Evolutionary conservation across 176 grass and related monocot species (phyloP).

Genomic region (bread wheat (Triticum aestivum)): IWGSC_CS_RefSeq_v2.1 NC_057796.1:282591541-282592040

Average conservation of each 20-base stretch:
- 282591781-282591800: neutral
- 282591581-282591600: neutral
- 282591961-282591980: neutral
- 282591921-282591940: neutral
- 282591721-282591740: neutral
- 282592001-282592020: conserved; percentile 9
- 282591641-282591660: neutral
- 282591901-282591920: neutral
- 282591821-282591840: neutral
- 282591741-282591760: neutral
- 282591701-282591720: neutral
- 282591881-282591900: neutral
- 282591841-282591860: neutral
- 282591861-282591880: neutral
- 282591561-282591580: neutral
- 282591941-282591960: neutral
- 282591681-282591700: neutral
- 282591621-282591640: conserved; percentile 1
- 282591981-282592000: neutral
- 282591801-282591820: neutral
- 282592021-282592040: neutral
- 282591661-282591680: neutral
- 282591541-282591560: neutral
- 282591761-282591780: neutral
- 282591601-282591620: neutral